Evolutionary conservation across 2,329 filamentous ascomycete genomes (phyloP).

Genomic region (Sporothrix schenckii): DNA sequence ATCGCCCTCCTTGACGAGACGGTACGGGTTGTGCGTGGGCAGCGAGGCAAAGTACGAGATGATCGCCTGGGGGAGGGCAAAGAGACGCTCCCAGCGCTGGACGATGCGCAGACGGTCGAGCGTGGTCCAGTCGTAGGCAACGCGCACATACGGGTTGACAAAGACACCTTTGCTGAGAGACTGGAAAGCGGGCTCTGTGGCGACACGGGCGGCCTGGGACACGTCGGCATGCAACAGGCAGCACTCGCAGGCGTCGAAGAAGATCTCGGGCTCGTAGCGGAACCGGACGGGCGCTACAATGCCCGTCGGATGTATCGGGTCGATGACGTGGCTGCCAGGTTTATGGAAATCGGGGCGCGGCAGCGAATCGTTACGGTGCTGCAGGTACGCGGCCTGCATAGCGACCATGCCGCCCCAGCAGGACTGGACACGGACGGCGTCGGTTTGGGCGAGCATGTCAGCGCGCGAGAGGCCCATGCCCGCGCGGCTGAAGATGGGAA

Average conservation of each 20-base stretch:
- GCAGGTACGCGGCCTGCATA: conserved; percentile 64
- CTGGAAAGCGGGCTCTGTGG: conserved; percentile 38
- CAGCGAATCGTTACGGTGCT: conserved; percentile 45
- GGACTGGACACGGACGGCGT: conserved; percentile 69
- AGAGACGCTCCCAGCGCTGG: conserved; percentile 66
- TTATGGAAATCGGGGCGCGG: conserved; percentile 44
- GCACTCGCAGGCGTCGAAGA: conserved; percentile 67
- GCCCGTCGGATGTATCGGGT: conserved; percentile 42
- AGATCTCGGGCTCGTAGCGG: conserved; percentile 60
- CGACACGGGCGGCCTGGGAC: conserved; percentile 44
- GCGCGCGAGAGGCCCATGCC: conserved; percentile 59
- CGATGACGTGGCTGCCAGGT: conserved; percentile 44
- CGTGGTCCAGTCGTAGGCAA: conserved; percentile 64
- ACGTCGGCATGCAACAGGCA: conserved; percentile 60
- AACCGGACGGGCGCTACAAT: conserved; percentile 54
- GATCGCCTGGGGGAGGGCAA: conserved; percentile 31
- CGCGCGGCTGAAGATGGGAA: conserved; percentile 64
- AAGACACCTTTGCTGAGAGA: conserved; percentile 60
- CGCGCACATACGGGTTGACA: conserved; percentile 74
- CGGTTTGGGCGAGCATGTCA: conserved; percentile 63
- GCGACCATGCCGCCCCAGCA: conserved; percentile 80
- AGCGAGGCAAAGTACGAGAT: conserved; percentile 56
- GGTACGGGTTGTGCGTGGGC: conserved; percentile 60
- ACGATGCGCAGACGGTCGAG: conserved; percentile 62
- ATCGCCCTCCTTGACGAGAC: conserved; percentile 61